Base-by-base conservation (phyloP, 495 filamentous ascomycete species). In the Talaromyces liani region DNA sequence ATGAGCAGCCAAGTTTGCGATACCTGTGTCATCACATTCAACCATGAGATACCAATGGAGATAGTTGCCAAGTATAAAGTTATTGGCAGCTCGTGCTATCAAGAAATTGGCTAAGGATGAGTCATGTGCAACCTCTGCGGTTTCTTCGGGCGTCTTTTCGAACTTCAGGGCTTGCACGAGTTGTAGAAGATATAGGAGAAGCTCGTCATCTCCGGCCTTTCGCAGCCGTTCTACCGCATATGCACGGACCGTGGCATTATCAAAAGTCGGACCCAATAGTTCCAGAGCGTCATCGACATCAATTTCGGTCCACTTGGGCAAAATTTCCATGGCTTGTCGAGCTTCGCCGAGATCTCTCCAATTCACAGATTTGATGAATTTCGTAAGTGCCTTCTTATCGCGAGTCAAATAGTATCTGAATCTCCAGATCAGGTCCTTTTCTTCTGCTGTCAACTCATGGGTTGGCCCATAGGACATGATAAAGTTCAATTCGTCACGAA, bases 11-110 rank as follows among this genome's bases (percentile, higher is more conserved):
- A 83, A 73, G 63, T 91, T 90, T 10, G 88, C 85, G 6, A 84
- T 83, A 60, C 85, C 88, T 60, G 86, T 83, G 68, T 97, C 92
- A 69, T 97, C 93, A 41, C 87, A 91, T 73, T 99, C 95, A 3
- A 98, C 95, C 86, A 97, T 97, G 1, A 99, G 80, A 72, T 98
- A 99, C 94, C 94, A 99, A 73, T 95, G 91, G 55, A 99, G 84
- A 71, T 91, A 97, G 70, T 94, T 99, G 5, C 93, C 94, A 1
- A 99, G 84, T 61, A 89, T 89, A 67, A 95, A 87, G 67, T 93
- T 97, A 60, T 88, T 84, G 14, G 88, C 86, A 8, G 95, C 93
- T 36, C 95, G 82, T 0, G 85, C 83, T 59, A 99, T 93, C 10
- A 99, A 82, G 72, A 99, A 98, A 47, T 85, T 84, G 18, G 92